phyloP scores from a whole-genome alignment of 2,329 filamentous ascomycete species.

The Colletotrichum tamarilloi region DNA sequence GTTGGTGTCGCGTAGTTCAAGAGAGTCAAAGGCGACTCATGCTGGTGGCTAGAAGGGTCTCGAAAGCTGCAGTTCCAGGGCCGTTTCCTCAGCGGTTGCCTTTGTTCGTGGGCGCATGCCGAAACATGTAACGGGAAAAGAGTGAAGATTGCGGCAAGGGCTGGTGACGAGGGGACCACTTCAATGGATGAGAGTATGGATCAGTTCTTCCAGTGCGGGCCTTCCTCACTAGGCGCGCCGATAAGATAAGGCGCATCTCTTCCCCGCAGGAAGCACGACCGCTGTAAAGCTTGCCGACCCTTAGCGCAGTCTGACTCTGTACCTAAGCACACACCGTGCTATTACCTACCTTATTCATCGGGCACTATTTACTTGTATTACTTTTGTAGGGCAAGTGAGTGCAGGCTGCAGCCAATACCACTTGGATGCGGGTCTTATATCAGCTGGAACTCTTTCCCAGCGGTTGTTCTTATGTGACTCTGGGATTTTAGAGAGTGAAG shows the following conservation, averaged over 20 bases:
- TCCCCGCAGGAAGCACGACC: conserved; percentile 26
- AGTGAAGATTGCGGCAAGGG: conserved; percentile 21
- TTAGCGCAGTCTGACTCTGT: conserved; percentile 9
- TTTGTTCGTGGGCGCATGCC: conserved; percentile 30
- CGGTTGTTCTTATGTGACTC: no score
- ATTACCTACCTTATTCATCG: neutral
- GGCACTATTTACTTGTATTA: no score
- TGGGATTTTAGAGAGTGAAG: no score
- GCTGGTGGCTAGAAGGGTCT: neutral
- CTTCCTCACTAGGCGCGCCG: conserved; percentile 3
- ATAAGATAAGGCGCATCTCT: conserved; percentile 29
- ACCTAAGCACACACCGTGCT: neutral
- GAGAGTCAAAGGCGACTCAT: conserved; percentile 32
- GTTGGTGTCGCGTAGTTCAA: conserved; percentile 25
- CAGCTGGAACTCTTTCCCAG: no score
- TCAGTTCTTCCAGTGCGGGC: conserved; percentile 3
- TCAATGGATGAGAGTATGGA: neutral
- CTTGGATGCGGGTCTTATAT: no score
- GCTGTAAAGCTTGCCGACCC: conserved; percentile 12
- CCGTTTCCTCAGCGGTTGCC: conserved; percentile 14
- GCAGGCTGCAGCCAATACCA: no score
- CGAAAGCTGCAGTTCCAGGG: neutral
- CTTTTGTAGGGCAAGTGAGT: no score
- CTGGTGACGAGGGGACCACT: conserved; percentile 30
- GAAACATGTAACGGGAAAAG: conserved; percentile 20